These are phyloP conservation scores for Pulicaria dysenterica DNA, from an alignment of 129 eudicot species.

Conservation along the genomic window DNA sequence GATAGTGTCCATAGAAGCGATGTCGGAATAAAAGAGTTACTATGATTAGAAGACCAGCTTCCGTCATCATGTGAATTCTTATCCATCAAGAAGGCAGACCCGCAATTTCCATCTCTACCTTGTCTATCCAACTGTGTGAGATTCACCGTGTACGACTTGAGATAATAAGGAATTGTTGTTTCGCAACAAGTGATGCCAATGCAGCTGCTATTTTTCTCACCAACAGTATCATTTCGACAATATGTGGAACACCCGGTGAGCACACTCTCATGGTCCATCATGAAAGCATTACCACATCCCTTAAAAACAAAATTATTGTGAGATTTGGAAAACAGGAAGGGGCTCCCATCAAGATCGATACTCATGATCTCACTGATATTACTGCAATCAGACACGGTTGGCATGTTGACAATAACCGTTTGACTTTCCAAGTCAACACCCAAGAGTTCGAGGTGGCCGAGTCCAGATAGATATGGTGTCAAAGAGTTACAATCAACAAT, in stretches of 20 bases:
- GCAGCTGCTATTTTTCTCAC: not conserved
- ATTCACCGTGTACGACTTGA: not conserved
- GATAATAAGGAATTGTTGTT: slow-evolving; percentile 11
- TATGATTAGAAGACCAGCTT: no score
- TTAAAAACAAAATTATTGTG: slow-evolving; percentile 17
- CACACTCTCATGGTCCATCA: not conserved
- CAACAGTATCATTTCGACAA: not conserved
- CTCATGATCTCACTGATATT: not conserved
- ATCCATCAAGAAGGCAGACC: no score
- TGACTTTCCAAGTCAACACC: not conserved
- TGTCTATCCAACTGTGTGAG: no score
- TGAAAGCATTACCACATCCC: slow-evolving; percentile 18
- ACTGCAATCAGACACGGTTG: slow-evolving; percentile 18
- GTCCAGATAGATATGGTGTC: slow-evolving; percentile 14
- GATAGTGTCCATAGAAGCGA: no score
- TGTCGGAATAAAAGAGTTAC: no score
- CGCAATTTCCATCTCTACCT: no score
- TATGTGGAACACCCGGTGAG: slow-evolving; percentile 29
- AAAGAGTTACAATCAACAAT: slow-evolving; percentile 24
- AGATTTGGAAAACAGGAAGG: slow-evolving; percentile 19
- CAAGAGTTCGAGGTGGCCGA: not conserved
- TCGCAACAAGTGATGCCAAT: slow-evolving; percentile 26
- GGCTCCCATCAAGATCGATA: slow-evolving; percentile 2
- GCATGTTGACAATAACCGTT: slow-evolving; percentile 8
- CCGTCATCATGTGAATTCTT: no score